Base-by-base conservation (phyloP, 768 basidiomycete genomes). In the Naganishia vaughanmartiniae region DNA sequence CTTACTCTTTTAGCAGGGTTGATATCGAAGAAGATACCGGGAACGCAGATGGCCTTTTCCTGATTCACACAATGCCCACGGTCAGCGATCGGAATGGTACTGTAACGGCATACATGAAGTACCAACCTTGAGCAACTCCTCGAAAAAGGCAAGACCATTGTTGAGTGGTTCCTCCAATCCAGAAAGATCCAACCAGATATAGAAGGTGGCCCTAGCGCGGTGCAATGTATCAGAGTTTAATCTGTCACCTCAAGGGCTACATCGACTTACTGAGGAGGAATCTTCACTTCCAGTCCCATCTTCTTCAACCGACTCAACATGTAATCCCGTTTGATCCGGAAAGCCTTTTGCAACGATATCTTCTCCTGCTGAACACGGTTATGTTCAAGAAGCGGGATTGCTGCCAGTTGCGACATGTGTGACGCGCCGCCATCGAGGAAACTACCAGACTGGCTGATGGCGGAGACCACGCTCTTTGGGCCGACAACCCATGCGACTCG, bases 371-470 rank as follows among this genome's bases (percentile, higher is more conserved):
- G 80, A 24, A 91, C 91, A 67, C 85, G 85, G 2, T 81, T 82
- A 1, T 89, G 90, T 28, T 93, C 88, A 34, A 97, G 84, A 45
- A 97, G 85, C 4, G 90, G 87, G 71, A 97, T 84, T 0, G 94
- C 93, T 15, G 93, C 93, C 54, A 92, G 85, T 79, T 97, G 94
- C 75, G 95, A 84, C 89, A 92, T 91, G 80, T 94, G 93, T 77
- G 92, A 93, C 4, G 92, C 92, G 69, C 94, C 94, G 21, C 94
- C 94, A 76, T 97, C 94, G 68, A 97, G 83, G 87, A 93, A 96
- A 11, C 91, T 92, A 83, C 89, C 91, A 28, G 90, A 90, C 78
- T 97, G 94, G n/a, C 90, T 91, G 51, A 97, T 86, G 0, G 93
- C 93, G 10, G 89, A 88, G 74, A 96, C 85, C 54, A 96, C 79